Base-by-base conservation (phyloP, 345 rosid genomes). In the Populus deltoides region DNA sequence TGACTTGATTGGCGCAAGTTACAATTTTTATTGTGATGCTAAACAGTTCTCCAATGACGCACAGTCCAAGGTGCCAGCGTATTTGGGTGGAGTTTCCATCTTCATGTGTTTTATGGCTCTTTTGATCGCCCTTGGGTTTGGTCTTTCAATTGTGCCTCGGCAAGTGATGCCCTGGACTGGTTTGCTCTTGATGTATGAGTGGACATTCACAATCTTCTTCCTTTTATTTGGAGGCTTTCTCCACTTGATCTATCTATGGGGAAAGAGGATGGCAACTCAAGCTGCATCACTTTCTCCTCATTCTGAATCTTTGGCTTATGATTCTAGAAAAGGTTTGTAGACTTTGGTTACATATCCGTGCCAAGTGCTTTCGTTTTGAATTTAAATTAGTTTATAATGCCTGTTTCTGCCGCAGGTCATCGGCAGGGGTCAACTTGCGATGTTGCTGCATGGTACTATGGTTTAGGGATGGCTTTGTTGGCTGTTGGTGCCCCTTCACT, bases 141-240 rank as follows among this genome's bases (percentile, higher is more conserved):
- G 93, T 79, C 80, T 94, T 9, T 66, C 82, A 72, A 85, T 91
- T 77, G 94, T 92, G 80, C 98, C 97, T 65, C 92, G 85, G 45
- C 98, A 93, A 88, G 93, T 91, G 85, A 89, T 68, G 87, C 98
- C 97, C 15, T 95, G 97, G 98, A 93, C 94, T 62, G 99, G 97
- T 70, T 77, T 95, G 88, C 80, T 92, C 49, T 83, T 95, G 86
- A 76, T 92, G 84, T 95, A 89, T 57, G 99, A 95, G 83, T 93
- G 95, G 99, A 93, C 93, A 0, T 89, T 93, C 73, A 81, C 96
- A 3, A 79, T 86, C 83, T 94, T 93, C 88, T 83, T 80, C 79
- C 78, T 92, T 24, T 81, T 88, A 68, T 93, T 86, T 39, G 94
- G 97, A 78, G 84, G 89, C 73, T 95, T 85, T 76, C 91, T 93